Evolutionary conservation across 208 protist genomes (phyloP).

Genomic region (Leishmania arabica): DNA sequence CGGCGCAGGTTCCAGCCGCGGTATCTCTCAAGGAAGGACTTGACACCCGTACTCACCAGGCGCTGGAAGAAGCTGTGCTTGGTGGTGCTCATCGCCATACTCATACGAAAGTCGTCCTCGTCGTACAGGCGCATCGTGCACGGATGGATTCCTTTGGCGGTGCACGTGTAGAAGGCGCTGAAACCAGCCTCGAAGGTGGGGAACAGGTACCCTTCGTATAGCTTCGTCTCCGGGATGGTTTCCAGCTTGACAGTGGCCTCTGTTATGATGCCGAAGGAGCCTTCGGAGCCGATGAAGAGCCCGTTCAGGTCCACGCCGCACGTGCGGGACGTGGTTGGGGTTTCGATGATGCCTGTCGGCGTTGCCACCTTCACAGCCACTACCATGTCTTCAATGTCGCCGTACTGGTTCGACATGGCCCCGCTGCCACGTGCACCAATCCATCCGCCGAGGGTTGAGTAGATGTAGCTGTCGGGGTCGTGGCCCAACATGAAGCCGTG

Average conservation of each 20-base stretch:
- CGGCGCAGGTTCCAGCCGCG: constrained; percentile 78
- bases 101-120: constrained; percentile 91
- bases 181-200: constrained; percentile 88
- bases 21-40: constrained; percentile 59
- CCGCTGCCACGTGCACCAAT: constrained; percentile 94
- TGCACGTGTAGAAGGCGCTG: constrained; percentile 84
- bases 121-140: constrained; percentile 93
- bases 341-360: constrained; percentile 88
- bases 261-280: constrained; percentile 94
- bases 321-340: constrained; percentile 76
- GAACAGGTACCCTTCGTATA: constrained; percentile 91
- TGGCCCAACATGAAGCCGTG: constrained; percentile 94
- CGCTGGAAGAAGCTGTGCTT: constrained; percentile 43
- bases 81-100: constrained; percentile 84
- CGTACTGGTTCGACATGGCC: constrained; percentile 96
- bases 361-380: constrained; percentile 92
- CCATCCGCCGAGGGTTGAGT: constrained; percentile 95
- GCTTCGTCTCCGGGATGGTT: constrained; percentile 77
- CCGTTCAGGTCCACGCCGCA: constrained; percentile 92
- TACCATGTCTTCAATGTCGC: constrained; percentile 94
- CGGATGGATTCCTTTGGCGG: constrained; percentile 76
- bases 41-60: constrained; percentile 64
- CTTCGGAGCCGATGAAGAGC: constrained; percentile 93
- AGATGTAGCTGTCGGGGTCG: constrained; percentile 94
- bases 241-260: constrained; percentile 92